phyloP scores from a whole-genome alignment of 2,329 filamentous ascomycete species.

The Knufia petricola region DNA sequence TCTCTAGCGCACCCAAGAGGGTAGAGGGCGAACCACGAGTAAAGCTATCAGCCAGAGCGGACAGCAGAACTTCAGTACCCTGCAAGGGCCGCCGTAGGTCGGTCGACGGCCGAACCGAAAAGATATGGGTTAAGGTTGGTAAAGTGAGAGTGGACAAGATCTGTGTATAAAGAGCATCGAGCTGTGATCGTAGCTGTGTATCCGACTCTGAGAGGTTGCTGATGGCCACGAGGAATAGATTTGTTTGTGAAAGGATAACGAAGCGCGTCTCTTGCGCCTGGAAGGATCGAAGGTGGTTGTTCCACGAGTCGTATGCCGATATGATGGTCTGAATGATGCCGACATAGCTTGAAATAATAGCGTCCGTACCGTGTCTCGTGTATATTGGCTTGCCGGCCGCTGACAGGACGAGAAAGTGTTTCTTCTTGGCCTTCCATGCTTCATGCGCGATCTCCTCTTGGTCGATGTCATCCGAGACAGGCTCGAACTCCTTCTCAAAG shows the following conservation, averaged over 20 bases:
- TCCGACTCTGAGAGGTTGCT: conserved; percentile 90
- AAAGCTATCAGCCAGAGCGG: conserved; percentile 87
- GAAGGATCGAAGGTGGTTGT: conserved; percentile 71
- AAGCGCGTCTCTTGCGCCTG: conserved; percentile 80
- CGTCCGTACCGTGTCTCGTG: conserved; percentile 84
- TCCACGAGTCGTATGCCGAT: conserved; percentile 79
- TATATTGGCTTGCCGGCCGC: conserved; percentile 96
- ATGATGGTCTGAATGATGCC: conserved; percentile 96
- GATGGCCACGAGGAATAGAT: conserved; percentile 86
- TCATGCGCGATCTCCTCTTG: conserved; percentile 56
- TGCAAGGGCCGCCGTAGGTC: conserved; percentile 83
- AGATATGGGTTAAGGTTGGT: conserved; percentile 75
- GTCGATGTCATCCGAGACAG: conserved; percentile 25
- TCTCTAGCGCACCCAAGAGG: conserved; percentile 82
- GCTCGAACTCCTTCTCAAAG: conserved; percentile 70
- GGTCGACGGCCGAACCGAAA: conserved; percentile 82
- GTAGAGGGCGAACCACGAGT: conserved; percentile 84
- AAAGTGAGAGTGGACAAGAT: conserved; percentile 91
- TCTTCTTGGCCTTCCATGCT: conserved; percentile 83
- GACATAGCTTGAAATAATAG: conserved; percentile 84
- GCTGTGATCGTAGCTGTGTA: conserved; percentile 70
- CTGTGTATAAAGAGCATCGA: conserved; percentile 96
- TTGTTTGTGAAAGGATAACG: conserved; percentile 73
- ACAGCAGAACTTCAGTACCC: conserved; percentile 82
- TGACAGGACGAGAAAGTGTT: conserved; percentile 94